Conservation (phyloP, 2,329 filamentous ascomycete genomes). For the Fusarium caatingaense region DNA sequence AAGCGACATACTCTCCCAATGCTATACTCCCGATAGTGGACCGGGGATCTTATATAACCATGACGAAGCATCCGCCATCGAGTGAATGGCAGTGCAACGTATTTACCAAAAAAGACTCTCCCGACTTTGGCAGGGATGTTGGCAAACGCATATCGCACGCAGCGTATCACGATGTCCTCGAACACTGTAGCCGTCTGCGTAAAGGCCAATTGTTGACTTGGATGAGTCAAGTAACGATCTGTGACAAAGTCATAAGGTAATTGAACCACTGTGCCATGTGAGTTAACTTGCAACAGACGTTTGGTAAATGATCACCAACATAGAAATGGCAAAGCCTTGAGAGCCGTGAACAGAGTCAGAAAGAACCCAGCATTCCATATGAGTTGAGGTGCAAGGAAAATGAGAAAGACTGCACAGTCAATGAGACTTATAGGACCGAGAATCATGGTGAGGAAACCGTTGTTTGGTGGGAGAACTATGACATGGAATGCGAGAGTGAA, state of each 20-base stretch:
- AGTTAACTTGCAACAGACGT: slow-evolving; percentile 12
- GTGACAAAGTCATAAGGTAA: slow-evolving; percentile 48
- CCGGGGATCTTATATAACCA: slow-evolving; percentile 70
- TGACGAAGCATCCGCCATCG: slow-evolving; percentile 80
- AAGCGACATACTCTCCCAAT: slow-evolving; percentile 46
- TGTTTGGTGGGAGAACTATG: slow-evolving; percentile 3
- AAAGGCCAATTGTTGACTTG: slow-evolving; percentile 63
- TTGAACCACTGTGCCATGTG: slow-evolving; percentile 42
- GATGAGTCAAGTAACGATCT: slow-evolving; percentile 49
- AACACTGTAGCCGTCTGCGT: slow-evolving; percentile 77
- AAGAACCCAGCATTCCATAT: slow-evolving; percentile 74
- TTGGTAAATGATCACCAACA: slow-evolving; percentile 57
- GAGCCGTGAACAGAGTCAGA: slow-evolving; percentile 65
- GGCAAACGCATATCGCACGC: slow-evolving; percentile 81
- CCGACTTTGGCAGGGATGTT: slow-evolving; percentile 75
- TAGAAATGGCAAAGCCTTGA: slow-evolving; percentile 76
- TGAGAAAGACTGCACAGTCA: slow-evolving; percentile 78
- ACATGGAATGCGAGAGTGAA: slow-evolving; percentile 23
- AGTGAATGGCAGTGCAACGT: slow-evolving; percentile 78
- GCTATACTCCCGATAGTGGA: slow-evolving; percentile 69
- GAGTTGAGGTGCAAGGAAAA: slow-evolving; percentile 78
- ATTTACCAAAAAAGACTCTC: slow-evolving; percentile 81
- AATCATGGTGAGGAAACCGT: slow-evolving; percentile 67
- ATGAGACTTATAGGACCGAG: slow-evolving; percentile 78
- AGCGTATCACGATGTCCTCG: slow-evolving; percentile 81